A percentile compares a stretch with the other conserved stretches of the same genome.
phyloP scores from a whole-genome alignment of 495 filamentous ascomycete species.

The Penicillium malachiteum region DNA sequence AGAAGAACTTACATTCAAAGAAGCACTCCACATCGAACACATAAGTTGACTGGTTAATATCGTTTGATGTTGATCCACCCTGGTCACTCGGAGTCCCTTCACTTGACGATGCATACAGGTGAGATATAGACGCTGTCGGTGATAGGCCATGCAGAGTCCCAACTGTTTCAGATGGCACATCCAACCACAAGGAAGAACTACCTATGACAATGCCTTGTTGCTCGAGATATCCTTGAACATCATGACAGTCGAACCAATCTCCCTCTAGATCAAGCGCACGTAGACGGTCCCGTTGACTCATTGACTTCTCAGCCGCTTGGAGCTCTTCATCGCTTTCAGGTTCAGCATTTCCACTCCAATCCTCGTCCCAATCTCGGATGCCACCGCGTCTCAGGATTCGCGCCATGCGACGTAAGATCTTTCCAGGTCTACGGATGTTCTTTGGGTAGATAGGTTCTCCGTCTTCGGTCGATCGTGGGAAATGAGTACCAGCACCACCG shows the following conservation, averaged over 20 bases:
- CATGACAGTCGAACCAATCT: slow-evolving; percentile 31
- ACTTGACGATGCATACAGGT: slow-evolving; percentile 9
- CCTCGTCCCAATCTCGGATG: slow-evolving; percentile 29
- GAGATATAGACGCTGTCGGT: slow-evolving; percentile 11
- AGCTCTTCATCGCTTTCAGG: slow-evolving; percentile 5
- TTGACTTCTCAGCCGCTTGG: neutral
- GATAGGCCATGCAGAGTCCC: slow-evolving; percentile 16
- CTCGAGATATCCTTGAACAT: slow-evolving; percentile 30
- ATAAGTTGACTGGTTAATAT: slow-evolving; percentile 11
- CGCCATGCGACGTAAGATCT: slow-evolving; percentile 19
- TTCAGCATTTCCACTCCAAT: slow-evolving; percentile 26
- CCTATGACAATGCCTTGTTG: slow-evolving; percentile 19
- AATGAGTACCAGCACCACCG: slow-evolving; percentile 67
- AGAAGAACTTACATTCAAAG: slow-evolving; percentile 24
- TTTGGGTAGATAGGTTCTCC: slow-evolving; percentile 23
- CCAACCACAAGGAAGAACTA: slow-evolving; percentile 18
- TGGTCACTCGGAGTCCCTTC: slow-evolving; percentile 4
- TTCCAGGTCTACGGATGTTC: slow-evolving; percentile 21
- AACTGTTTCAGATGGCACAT: slow-evolving; percentile 17
- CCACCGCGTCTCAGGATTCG: slow-evolving; percentile 23
- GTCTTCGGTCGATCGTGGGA: slow-evolving; percentile 11
- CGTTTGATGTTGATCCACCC: neutral
- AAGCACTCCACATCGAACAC: slow-evolving; percentile 29
- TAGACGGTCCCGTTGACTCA: slow-evolving; percentile 16
- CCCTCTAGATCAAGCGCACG: slow-evolving; percentile 25